Evolutionary conservation across 495 filamentous ascomycete species (phyloP), one percentile per base, ranked within the genome.

Genomic region (Podospora pseudoanserina): DNA sequence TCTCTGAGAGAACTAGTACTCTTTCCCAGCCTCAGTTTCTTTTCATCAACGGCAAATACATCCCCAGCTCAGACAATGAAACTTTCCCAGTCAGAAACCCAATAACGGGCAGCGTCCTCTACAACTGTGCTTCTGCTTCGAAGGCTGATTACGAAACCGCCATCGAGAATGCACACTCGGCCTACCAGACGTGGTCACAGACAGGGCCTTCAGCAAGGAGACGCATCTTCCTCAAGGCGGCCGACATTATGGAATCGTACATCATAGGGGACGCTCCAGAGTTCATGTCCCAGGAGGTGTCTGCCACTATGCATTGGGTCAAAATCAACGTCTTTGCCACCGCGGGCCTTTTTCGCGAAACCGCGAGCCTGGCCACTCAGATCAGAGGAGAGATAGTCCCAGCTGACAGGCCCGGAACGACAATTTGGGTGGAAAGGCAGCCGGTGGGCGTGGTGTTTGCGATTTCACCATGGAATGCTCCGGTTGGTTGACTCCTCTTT

Each of bases 21-120:
- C 60, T 76, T 13, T 61, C 69, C 19, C 56, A 72, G 27, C 63
- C 70, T 9, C 75, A 77, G 20, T 86, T 87, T 28, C 84, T 91
- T 63, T 83, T 85, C 65, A 88, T 91, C 74, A 83, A 86, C 62
- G 88, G 87, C 71, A 79, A 84, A 72, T 87, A 89, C 65, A 74
- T 84, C 32, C 78, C 80, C 18, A 88, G 73, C 61, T 68, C 69
- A 9, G 73, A 86, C 19, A 77, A 82, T 16, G 79, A 77, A 61
- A 86, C 87, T 34, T 92, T 91, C 78, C 78, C 85, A 53, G 86
- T 93, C 55, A 76, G 77, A 66, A 86, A 82, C 69, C 91, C 91
- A 5, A 79, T 82, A 18, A 86, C 86, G 9, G 83, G 83, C 49
- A 75, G 86, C 64, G 66, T 81, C 1, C 76, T 90, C 20, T 86